A percentile compares a stretch with the other conserved stretches of the same genome.
Evolutionary conservation across 2,329 filamentous ascomycete genomes (phyloP).

Genomic region (Phyllachora maydis): DNA sequence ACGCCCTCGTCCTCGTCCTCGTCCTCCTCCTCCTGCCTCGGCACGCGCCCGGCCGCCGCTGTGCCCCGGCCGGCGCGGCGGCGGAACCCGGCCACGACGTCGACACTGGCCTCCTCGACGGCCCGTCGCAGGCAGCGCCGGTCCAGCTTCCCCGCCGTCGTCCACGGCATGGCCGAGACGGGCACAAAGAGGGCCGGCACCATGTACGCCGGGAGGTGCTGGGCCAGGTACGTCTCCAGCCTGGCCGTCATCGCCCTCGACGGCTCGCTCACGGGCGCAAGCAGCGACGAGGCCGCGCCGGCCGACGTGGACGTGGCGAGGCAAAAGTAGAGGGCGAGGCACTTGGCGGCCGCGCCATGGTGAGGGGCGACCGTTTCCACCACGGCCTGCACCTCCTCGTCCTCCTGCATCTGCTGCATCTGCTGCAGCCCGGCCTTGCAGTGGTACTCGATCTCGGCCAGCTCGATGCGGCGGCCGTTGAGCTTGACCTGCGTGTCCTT

Average conservation of each 20-base stretch:
- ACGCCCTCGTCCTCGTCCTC: neutral
- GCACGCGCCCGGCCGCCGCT: neutral
- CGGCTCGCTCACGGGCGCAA: slow-evolving; percentile 3
- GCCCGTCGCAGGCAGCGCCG: slow-evolving; percentile 5
- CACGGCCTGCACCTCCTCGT: slow-evolving; percentile 18
- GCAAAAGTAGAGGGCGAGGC: slow-evolving; percentile 6
- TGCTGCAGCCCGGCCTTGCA: slow-evolving; percentile 21
- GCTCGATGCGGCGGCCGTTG: slow-evolving; percentile 43
- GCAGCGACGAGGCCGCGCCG: slow-evolving; percentile 2
- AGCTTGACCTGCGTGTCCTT: slow-evolving; percentile 52
- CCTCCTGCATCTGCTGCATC: too few relatives aligned
- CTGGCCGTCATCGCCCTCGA: slow-evolving; percentile 2
- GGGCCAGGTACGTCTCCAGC: slow-evolving; percentile 3
- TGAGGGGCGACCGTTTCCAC: slow-evolving; percentile 9
- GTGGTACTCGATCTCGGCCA: slow-evolving; percentile 31
- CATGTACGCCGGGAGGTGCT: slow-evolving; percentile 7
- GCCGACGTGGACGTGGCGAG: neutral
- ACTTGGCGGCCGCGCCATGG: slow-evolving; percentile 2
- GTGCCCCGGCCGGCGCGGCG: slow-evolving; percentile 1
- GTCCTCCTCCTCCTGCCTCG: neutral
- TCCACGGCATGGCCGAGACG: slow-evolving; percentile 6
- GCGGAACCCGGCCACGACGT: slow-evolving; percentile 3
- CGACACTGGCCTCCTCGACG: slow-evolving; percentile 3
- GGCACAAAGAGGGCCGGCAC: slow-evolving; percentile 8
- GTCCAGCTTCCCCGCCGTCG: slow-evolving; percentile 8